Base-by-base conservation (phyloP, 352 stramenopile species). In the Phytophthora lateralis region DNA sequence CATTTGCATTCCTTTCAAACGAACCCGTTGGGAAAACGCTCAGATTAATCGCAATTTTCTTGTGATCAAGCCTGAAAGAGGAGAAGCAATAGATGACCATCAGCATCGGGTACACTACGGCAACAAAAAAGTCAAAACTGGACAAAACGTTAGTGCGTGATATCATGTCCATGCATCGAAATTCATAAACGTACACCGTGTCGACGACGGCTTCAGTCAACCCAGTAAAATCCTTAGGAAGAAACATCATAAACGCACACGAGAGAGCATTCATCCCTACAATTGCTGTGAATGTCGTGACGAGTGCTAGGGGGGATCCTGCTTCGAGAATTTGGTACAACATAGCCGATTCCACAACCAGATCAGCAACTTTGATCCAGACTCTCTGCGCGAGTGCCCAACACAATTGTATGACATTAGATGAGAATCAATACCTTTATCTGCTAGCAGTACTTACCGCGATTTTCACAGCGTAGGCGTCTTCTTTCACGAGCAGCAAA, bases 41-140 rank as follows among this genome's bases (percentile, higher is more conserved):
- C 3, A 67, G 20, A 35, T 75, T 80, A 34, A 82, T 71, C 6
- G 29, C 59, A 5, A 80, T 51, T 21, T 72, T 59, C 3, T 39
- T 24, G 18, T 44, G 56, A 18, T 78, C 21, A 63, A 71, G 35
- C 7, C 35, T 14, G 21, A 85, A 78, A 5, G 39, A 58, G 2
- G 49, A 52, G 10, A 77, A 29, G 24, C 69, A 71, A 21, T 80
- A 75, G 7, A 57, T 15, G 3, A 70, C 43, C 12, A 62, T 46
- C 21, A 69, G 12, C 0, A 80, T 58, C 2, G 72, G 75, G 32
- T 67, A 82, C 12, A 50, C 48, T 21, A 82, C 42, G 0, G 58
- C 58, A 11, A 76, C 42, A 8, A 68, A 38, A 15, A 76, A 63
- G 15, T 80, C 70, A 34, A 80, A 56, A 11, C 10, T 41, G 10